Evolutionary conservation across 2,329 filamentous ascomycete species (phyloP), one percentile per base, ranked within the genome.

Genomic region (Colletotrichum cordylinicola): DNA sequence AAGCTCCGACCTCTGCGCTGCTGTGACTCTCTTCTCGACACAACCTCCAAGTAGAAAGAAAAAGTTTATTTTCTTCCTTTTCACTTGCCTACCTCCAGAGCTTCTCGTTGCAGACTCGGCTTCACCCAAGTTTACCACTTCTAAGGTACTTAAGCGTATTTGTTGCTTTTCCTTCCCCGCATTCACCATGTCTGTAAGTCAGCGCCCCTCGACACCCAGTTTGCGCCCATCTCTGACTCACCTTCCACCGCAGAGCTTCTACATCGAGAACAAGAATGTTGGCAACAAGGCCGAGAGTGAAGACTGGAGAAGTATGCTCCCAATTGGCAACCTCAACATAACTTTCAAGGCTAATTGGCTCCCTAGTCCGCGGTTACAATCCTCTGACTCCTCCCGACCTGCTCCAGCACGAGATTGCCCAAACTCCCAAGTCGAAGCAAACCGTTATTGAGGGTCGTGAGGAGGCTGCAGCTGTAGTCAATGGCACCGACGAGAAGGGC

Each of bases 361-460:
- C 43, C 75, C 33, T 78, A 95, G 94, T 96, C 85, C 93, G 94
- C 78, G 96, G 96, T 80, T 96, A 98, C 90, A 98, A 98, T 84
- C 96, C 95, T 81, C 89, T 99, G 79, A 98, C 95, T 16, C 93
- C 97, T 8, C 97, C 97, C 77, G 95, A 98, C 82, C 93, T 99
- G 78, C 95, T 99, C 76, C 96, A 98, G 86, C 94, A 96, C 89
- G 96, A 98, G 85, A 96, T 99, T 81, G 86, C 89, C 80, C 90
- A 92, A 83, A 91, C 89, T 9, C 75, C 85, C 77, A 86, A 86
- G 77, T 92, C 90, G 72, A 91, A 91, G 80, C 84, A 86, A 81
- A 94, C 93, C 5, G 93, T 94, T 39, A 82, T 93, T 67, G 82
- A 88, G 77, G 89, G 91, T 77, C 91, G 92, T 56, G 89, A 92